These are phyloP conservation scores for Eragrostis tef DNA, from an alignment of 202 grass and related monocot genomes.

Conservation along the genomic window DNA sequence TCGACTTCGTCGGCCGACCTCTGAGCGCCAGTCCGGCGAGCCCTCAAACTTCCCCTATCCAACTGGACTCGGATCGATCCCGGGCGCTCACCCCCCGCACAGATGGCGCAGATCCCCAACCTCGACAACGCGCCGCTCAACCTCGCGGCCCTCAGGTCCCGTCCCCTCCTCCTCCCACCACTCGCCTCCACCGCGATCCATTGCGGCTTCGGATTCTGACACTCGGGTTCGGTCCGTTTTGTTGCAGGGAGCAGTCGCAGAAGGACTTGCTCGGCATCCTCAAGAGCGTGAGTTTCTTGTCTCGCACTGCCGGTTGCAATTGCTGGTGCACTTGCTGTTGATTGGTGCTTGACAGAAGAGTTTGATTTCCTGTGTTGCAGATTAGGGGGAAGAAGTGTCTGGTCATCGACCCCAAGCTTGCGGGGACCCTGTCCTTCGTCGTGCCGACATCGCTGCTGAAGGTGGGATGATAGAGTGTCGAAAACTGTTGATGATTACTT, in stretches of 20 bases:
- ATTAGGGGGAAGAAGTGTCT: conserved; percentile 83
- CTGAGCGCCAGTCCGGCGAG: not conserved
- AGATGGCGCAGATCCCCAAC: conserved; percentile 92
- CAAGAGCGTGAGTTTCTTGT: conserved; percentile 62
- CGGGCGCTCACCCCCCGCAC: not conserved
- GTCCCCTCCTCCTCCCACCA: not conserved
- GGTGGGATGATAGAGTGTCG: conserved; percentile 30
- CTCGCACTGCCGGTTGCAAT: not conserved
- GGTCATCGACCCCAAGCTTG: conserved; percentile 84
- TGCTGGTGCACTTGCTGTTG: not conserved
- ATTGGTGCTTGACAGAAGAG: conserved; percentile 5
- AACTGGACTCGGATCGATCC: not conserved
- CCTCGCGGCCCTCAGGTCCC: conserved; percentile 69
- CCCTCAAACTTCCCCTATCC: not conserved
- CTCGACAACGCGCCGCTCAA: conserved; percentile 86
- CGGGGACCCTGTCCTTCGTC: conserved; percentile 67
- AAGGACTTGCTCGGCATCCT: conserved; percentile 81
- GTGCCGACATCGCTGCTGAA: conserved; percentile 78
- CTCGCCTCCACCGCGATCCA: not conserved
- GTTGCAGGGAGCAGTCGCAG: conserved; percentile 78
- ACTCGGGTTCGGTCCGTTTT: not conserved
- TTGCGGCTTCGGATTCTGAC: conserved; percentile 14
- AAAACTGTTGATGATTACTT: not conserved
- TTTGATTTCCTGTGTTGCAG: conserved; percentile 47
- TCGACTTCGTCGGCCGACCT: not conserved